Conservation (phyloP, 2,329 filamentous ascomycete genomes). For the Calonectria pauciramosa region DNA sequence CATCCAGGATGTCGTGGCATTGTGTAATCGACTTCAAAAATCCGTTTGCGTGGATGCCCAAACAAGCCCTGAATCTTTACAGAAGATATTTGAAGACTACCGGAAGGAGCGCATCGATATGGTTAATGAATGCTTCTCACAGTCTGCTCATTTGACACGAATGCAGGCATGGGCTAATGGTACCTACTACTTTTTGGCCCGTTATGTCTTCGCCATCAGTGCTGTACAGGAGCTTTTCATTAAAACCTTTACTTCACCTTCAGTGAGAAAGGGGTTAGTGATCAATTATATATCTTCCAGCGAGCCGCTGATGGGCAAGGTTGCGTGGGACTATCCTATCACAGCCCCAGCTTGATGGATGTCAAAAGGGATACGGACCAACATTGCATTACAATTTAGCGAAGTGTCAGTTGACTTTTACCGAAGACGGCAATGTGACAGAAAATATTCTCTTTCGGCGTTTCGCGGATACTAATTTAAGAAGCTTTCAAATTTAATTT, state of each 20-base stretch:
- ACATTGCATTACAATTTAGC: background rate
- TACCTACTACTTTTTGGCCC: background rate
- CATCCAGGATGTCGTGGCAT: slow-evolving; percentile 14
- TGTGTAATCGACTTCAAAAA: slow-evolving; percentile 11
- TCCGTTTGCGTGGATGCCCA: background rate
- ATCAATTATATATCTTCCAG: background rate
- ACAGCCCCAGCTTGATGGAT: too few species aligned
- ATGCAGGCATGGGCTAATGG: slow-evolving; percentile 5
- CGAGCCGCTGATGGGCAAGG: background rate
- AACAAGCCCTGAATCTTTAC: background rate
- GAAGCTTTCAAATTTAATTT: too few species aligned
- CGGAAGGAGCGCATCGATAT: background rate
- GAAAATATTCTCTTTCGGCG: background rate
- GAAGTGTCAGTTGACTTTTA: background rate
- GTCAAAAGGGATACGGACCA: background rate
- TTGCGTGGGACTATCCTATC: background rate
- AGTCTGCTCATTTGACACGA: background rate
- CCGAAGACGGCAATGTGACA: background rate
- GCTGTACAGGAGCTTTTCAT: background rate
- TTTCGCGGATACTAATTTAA: too few species aligned
- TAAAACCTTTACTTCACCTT: background rate
- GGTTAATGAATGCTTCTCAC: background rate
- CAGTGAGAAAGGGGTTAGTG: background rate
- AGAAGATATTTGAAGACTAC: background rate
- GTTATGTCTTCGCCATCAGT: background rate